Evolutionary conservation across 148 eudicot genomes (phyloP), one percentile per base, ranked within the genome.

Genomic region (Camellia granthamiana): DNA sequence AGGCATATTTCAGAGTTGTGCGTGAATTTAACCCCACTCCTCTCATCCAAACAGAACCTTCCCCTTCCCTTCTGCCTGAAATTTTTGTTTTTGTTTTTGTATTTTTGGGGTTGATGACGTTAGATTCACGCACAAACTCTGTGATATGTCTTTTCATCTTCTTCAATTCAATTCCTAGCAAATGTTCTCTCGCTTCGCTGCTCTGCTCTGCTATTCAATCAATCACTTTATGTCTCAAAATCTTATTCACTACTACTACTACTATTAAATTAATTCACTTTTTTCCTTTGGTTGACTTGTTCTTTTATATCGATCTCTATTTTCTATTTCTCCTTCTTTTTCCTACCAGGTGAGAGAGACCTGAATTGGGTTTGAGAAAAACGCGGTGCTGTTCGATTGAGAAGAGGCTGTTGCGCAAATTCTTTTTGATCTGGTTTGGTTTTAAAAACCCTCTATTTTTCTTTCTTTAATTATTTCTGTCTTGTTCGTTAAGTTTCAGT

Each of bases 101-200:
- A 10, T 13, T n/a, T 4, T 2, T 3, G 30, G 46, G 43, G 3
- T 77, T 2, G 41, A 64, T 49, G 79, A 19, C 11, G 70, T 77
- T 77, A 77, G 79, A 77, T 77, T 77, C 79, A 77, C 79, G 79
- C 79, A 76, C 79, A 76, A 76, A 76, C 79, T 76, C 79, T 72
- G 79, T 13, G 66, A 76, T 76, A 15, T 76, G 79, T 76, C 79
- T 76, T 62, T 76, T 55, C 64, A 58, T 55, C 75, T 18, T 71
- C 74, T 71, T 71, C 58, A 10, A 68, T 71, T 49, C 56, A 11
- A 13, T 18, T 6, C 43, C 7, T 44, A 44, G 4, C 5, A 18
- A 23, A 69, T 5, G 5, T 6, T 49, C 73, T 0, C 19, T 43
- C 18, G 43, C 52, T 2, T 9, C 9, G 7, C 9, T 9, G 6